Conservation (phyloP, 306 rosid genomes). For the Cucumis sativus region DNA sequence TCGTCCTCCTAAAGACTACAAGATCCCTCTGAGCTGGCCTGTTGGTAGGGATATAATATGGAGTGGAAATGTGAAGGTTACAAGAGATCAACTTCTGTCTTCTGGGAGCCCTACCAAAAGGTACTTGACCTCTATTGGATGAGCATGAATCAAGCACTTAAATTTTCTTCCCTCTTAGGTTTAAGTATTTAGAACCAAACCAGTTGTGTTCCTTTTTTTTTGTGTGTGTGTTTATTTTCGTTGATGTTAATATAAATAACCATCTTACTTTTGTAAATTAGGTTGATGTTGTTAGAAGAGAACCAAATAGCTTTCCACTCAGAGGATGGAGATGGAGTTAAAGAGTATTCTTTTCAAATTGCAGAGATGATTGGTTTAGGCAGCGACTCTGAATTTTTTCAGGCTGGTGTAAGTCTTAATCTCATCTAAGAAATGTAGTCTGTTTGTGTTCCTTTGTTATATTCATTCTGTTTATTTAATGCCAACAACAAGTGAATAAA, state of each 20-base stretch:
- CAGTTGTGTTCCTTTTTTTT: not conserved
- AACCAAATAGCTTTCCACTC: conserved; percentile 96
- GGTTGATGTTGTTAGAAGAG: conserved; percentile 96
- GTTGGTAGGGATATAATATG: conserved; percentile 89
- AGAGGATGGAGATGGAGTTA: conserved; percentile 87
- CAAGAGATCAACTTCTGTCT: conserved; percentile 93
- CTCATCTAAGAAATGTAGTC: not conserved
- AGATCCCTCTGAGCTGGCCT: conserved; percentile 86
- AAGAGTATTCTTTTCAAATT: conserved; percentile 85
- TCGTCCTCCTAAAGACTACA: conserved; percentile 98
- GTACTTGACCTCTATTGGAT: conserved; percentile 22
- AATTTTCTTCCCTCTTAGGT: not conserved
- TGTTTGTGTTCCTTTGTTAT: not conserved
- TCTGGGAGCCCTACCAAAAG: conserved; percentile 99
- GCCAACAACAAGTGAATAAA: not conserved
- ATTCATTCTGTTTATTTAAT: not conserved
- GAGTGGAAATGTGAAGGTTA: conserved; percentile 93
- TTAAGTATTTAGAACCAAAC: not conserved
- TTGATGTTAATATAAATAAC: conserved; percentile 2
- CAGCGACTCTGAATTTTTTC: conserved; percentile 63
- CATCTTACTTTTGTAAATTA: conserved; percentile 10
- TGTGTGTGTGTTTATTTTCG: not conserved
- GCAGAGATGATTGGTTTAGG: conserved; percentile 93
- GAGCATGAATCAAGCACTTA: not conserved
- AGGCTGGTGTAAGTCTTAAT: conserved; percentile 68